phyloP scores from a whole-genome alignment of 495 filamentous ascomycete genomes.

The Podospora pseudoanserina region DNA sequence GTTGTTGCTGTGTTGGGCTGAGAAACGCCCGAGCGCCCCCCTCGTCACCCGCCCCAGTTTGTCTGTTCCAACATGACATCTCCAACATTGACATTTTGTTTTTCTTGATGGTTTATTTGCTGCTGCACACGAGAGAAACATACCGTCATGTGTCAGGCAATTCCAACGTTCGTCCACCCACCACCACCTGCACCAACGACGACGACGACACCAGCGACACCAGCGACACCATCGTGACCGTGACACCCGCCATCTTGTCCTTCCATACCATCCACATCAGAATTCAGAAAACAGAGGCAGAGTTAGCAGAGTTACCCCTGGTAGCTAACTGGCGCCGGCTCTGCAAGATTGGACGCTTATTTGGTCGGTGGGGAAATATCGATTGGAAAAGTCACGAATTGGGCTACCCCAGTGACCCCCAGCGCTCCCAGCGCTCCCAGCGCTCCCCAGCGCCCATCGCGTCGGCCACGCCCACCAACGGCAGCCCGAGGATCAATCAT shows the following conservation, averaged over 20 bases:
- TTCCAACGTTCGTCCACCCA: conserved; percentile 8
- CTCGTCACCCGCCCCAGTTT: background rate
- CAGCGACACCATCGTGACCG: background rate
- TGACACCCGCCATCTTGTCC: conserved; percentile 4
- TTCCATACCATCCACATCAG: too few relatives aligned
- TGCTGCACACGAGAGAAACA: too few relatives aligned
- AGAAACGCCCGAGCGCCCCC: background rate
- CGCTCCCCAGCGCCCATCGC: conserved; percentile 10
- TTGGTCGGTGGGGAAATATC: conserved; percentile 14
- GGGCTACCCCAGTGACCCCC: background rate
- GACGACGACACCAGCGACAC: background rate
- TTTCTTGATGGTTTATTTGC: too few relatives aligned
- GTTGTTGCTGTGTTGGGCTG: background rate
- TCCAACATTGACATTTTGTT: background rate
- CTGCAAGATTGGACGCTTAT: conserved; percentile 1
- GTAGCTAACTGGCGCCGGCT: background rate
- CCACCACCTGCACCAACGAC: conserved; percentile 13
- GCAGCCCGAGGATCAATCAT: conserved; percentile 21
- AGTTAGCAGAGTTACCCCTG: background rate
- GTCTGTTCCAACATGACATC: background rate
- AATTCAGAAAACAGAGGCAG: background rate
- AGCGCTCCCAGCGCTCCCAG: background rate
- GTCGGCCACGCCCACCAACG: conserved; percentile 17
- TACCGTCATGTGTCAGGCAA: conserved; percentile 22
- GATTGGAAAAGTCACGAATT: conserved; percentile 15